Percentiles rank a stretch among this genome's conserved stretches.
phyloP scores from a whole-genome alignment of 1,284 basidiomycete species.

The Pulveroboletus sp. region DNA sequence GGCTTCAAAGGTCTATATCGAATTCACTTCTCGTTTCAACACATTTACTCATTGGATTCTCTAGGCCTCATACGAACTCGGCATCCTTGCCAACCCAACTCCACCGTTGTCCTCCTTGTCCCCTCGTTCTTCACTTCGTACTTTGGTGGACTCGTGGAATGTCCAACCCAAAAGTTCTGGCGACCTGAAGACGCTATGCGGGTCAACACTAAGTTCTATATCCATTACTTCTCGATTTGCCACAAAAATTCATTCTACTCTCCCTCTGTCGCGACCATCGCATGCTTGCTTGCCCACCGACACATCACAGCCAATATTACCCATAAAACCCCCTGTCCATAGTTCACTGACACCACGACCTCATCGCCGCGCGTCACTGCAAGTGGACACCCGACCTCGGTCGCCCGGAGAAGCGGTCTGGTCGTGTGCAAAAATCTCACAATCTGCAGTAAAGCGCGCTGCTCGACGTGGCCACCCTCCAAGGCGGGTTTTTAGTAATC shows the following conservation, averaged over 20 bases:
- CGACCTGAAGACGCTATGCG: slow-evolving; percentile 26
- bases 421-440: slow-evolving; percentile 38
- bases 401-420: slow-evolving; percentile 20
- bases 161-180: neutral
- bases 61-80: slow-evolving; percentile 28
- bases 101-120: slow-evolving; percentile 15
- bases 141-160: slow-evolving; percentile 26
- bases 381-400: slow-evolving; percentile 5
- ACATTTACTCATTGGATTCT: slow-evolving; percentile 9
- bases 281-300: slow-evolving; percentile 9
- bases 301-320: slow-evolving; percentile 5
- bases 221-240: slow-evolving; percentile 23
- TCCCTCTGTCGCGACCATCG: slow-evolving; percentile 7
- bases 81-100: slow-evolving; percentile 17
- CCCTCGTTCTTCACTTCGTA: slow-evolving; percentile 28
- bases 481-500: slow-evolving; percentile 30
- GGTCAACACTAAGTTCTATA: slow-evolving; percentile 25
- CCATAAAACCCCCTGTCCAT: slow-evolving; percentile 11
- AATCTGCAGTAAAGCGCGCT: slow-evolving; percentile 26
- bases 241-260: slow-evolving; percentile 17
- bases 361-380: slow-evolving; percentile 16
- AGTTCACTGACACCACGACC: slow-evolving; percentile 12
- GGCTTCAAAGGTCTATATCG: slow-evolving; percentile 25
- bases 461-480: slow-evolving; percentile 25
- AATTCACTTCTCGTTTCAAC: neutral